These are phyloP conservation scores for Chenopodium formosanum DNA, from an alignment of 148 eudicot genomes.

Conservation along the genomic window DNA sequence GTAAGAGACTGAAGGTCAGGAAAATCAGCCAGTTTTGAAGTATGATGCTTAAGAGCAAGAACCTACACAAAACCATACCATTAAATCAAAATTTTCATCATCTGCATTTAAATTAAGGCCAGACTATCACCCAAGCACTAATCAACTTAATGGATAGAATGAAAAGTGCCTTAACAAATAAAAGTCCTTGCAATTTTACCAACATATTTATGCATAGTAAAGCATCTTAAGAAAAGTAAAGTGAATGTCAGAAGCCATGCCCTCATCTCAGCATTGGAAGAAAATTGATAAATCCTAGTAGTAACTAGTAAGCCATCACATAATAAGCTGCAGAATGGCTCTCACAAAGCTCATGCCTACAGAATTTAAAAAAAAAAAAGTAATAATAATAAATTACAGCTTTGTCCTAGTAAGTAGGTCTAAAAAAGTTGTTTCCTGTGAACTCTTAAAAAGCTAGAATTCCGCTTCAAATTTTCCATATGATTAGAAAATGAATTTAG, in stretches of 20 bases:
- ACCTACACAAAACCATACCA: slow-evolving; percentile 46
- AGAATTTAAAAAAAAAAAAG: no score
- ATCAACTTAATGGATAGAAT: slow-evolving; percentile 2
- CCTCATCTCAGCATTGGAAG: background rate
- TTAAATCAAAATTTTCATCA: background rate
- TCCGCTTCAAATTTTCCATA: background rate
- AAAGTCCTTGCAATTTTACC: no score
- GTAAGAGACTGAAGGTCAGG: slow-evolving; percentile 83
- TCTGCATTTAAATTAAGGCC: background rate
- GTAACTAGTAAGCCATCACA: no score
- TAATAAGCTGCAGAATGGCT: no score
- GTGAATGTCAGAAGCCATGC: background rate
- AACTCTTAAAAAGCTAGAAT: background rate
- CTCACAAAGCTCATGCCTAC: no score
- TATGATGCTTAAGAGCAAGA: slow-evolving; percentile 92
- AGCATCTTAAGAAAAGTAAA: background rate
- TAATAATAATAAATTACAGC: background rate
- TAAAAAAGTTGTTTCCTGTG: background rate
- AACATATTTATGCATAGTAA: background rate
- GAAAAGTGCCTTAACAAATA: background rate
- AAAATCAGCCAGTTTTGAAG: slow-evolving; percentile 83
- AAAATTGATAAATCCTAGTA: background rate
- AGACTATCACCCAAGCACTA: background rate
- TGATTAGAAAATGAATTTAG: background rate
- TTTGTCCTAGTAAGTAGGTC: no score